Evolutionary conservation across 768 basidiomycete genomes (phyloP).

Genomic region (Leccinum pellstonianum): DNA sequence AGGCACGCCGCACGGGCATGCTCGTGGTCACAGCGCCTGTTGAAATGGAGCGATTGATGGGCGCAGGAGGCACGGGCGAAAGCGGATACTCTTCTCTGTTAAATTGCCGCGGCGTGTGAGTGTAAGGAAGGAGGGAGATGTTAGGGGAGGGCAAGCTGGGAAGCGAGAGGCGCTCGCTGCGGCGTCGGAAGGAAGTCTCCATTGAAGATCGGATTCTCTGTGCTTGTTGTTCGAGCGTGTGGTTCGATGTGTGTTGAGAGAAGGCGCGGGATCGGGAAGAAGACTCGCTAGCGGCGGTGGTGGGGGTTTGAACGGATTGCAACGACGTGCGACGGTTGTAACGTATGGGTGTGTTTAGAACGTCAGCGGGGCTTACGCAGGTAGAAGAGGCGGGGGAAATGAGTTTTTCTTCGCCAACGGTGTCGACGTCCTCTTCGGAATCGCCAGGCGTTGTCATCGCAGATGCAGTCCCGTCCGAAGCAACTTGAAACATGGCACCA

Average conservation of each 20-base stretch:
- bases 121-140: conserved; percentile 17
- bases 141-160: conserved; percentile 21
- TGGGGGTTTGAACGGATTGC: conserved; percentile 17
- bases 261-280: conserved; percentile 10
- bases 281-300: background rate
- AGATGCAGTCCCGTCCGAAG: conserved; percentile 16
- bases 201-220: conserved; percentile 34
- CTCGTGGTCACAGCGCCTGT: conserved; percentile 21
- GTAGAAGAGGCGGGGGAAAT: conserved; percentile 16
- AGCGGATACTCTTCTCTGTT: conserved; percentile 33
- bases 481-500: conserved; percentile 14
- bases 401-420: conserved; percentile 25
- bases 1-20: conserved; percentile 30
- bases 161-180: conserved; percentile 32
- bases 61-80: conserved; percentile 21
- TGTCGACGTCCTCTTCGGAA: conserved; percentile 23
- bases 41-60: conserved; percentile 31
- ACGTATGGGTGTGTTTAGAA: conserved; percentile 17
- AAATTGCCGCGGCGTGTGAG: conserved; percentile 15
- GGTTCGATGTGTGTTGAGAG: conserved; percentile 15
- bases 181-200: conserved; percentile 26
- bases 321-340: conserved; percentile 21
- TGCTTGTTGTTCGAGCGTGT: conserved; percentile 29
- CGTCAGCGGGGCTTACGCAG: conserved; percentile 21
- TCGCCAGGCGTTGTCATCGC: conserved; percentile 15